Percentiles rank a stretch among this genome's conserved stretches.
Conservation (phyloP, 768 basidiomycete genomes). For the Xanthoconium purpureum region DNA sequence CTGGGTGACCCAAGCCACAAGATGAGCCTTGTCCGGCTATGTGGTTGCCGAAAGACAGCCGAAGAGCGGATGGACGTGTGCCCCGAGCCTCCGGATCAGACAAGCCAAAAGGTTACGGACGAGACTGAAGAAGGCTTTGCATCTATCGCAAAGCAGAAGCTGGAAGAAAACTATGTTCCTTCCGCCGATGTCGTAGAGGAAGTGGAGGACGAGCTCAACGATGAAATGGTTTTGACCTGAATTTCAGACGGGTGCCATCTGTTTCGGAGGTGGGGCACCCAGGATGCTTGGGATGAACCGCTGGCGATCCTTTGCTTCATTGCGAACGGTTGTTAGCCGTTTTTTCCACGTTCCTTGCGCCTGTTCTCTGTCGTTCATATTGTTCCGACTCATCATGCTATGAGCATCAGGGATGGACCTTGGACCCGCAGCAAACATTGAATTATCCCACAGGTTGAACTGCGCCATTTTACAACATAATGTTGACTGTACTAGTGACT, state of each 20-base stretch:
- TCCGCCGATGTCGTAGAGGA: constrained; percentile 15
- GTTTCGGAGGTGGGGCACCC: constrained; percentile 6
- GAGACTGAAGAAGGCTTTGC: constrained; percentile 54
- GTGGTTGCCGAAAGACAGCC: constrained; percentile 35
- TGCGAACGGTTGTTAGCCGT: constrained; percentile 32
- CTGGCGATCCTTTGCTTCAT: constrained; percentile 31
- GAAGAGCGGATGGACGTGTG: constrained; percentile 15
- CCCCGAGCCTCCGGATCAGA: constrained; percentile 17
- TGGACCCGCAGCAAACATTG: background rate
- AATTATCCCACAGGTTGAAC: background rate
- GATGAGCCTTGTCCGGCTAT: constrained; percentile 42
- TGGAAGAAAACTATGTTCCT: constrained; percentile 24
- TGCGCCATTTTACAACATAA: background rate
- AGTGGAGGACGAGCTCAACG: constrained; percentile 14
- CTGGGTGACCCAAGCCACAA: constrained; percentile 48
- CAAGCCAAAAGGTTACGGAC: constrained; percentile 33
- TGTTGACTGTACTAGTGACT: background rate
- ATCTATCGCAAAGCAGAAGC: constrained; percentile 35
- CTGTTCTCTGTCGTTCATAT: background rate
- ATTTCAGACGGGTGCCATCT: constrained; percentile 6
- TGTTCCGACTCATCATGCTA: constrained; percentile 6
- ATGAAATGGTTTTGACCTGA: constrained; percentile 11
- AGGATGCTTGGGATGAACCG: constrained; percentile 31
- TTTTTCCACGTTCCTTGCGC: constrained; percentile 26
- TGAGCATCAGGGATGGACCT: background rate